These are phyloP conservation scores for Parastagonospora nodorum DNA, from an alignment of 2,329 filamentous ascomycete genomes.

Conservation along the genomic window DNA sequence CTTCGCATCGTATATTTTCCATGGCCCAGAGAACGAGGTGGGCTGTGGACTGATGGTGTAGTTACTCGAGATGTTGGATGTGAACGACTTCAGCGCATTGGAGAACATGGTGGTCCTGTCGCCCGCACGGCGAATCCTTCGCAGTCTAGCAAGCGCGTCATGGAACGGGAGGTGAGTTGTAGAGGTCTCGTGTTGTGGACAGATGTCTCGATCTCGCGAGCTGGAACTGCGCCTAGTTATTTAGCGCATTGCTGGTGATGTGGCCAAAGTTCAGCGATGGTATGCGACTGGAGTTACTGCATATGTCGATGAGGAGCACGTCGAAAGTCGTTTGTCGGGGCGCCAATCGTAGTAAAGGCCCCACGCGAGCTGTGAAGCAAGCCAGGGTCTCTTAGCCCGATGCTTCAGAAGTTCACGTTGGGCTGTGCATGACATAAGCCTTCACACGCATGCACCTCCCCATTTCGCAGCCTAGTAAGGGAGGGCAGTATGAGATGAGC, in stretches of 20 bases:
- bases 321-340: not conserved
- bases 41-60: constrained; percentile 80
- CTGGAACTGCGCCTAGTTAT: constrained; percentile 20
- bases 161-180: constrained; percentile 26
- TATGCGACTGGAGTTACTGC: not conserved
- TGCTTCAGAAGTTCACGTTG: not conserved
- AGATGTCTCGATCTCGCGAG: constrained; percentile 21
- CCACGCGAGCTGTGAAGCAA: constrained; percentile 24
- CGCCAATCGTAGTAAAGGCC: constrained; percentile 1
- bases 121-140: constrained; percentile 30
- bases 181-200: constrained; percentile 15
- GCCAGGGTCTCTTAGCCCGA: too few relatives aligned
- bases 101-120: constrained; percentile 75
- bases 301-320: too few relatives aligned
- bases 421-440: constrained; percentile 21
- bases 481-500: too few relatives aligned
- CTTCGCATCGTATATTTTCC: constrained; percentile 98
- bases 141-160: constrained; percentile 29
- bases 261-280: not conserved
- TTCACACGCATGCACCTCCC: constrained; percentile 5
- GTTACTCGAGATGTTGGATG: constrained; percentile 89
- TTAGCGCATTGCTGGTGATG: constrained; percentile 18
- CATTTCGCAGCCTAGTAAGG: not conserved
- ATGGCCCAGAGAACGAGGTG: constrained; percentile 83
- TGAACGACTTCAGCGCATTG: constrained; percentile 85